Evolutionary conservation across 106 monocot species (phyloP), one percentile per base, ranked within the genome.

Genomic region (Hemerocallis citrina): DNA sequence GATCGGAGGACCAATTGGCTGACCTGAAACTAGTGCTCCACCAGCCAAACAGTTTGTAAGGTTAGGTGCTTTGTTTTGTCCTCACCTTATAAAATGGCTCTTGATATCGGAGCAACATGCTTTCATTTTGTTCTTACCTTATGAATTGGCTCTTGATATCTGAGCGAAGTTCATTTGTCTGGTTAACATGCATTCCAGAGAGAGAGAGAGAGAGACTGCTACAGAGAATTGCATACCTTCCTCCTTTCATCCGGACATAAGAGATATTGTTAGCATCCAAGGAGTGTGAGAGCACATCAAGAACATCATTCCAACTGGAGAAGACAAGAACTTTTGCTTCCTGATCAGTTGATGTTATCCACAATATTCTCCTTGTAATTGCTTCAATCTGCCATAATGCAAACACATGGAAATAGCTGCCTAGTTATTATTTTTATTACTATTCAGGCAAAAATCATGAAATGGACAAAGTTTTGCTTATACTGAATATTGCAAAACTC

Each of bases 301-400:
- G 91, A 28, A 96, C 96, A 85, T 87, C 96, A 66, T 96, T 96
- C 96, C 96, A 96, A 62, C 87, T 96, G 19, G 96, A 96, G 81
- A 96, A 96, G 37, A 96, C 81, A 20, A 91, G 71, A 64, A 88
- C 38, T 74, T 90, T 91, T 47, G 90, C 87, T 57, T 79, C 76
- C 73, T 69, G 64, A 65, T 96, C 60, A 27, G 56, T 74, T 34
- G 81, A 85, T 33, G 47, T 73, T 68, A 96, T 79, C 84, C 76
- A 77, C 70, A 96, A 64, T 42, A 96, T 88, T 77, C 91, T 86
- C 67, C 84, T 87, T 68, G 74, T 91, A 32, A 96, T 61, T 20
- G 96, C 87, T 88, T 96, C 96, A 63, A 91, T 76, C 96, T 88
- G 56, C 1, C 67, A 34, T 61, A 31, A 24, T 29, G 19, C 40